Evolutionary conservation across 495 filamentous ascomycete species (phyloP).

Genomic region (Neurospora sp.): DNA sequence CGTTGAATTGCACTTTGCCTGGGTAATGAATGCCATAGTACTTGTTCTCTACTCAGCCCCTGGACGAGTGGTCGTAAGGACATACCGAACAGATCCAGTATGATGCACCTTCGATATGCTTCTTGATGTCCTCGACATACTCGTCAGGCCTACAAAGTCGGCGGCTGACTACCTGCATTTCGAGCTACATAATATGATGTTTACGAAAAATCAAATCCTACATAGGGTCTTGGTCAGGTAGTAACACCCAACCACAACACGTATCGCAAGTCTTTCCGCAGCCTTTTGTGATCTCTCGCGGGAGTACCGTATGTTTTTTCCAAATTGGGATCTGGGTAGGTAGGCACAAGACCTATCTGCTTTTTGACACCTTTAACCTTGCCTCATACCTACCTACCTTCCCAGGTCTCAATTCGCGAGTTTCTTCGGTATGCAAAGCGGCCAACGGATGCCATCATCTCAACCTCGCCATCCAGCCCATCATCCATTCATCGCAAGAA

Average conservation of each 20-base stretch:
- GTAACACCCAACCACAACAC: neutral
- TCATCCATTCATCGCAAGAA: neutral
- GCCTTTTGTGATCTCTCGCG: neutral
- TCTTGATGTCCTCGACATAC: neutral
- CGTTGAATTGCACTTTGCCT: neutral
- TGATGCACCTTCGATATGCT: neutral
- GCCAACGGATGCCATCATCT: neutral
- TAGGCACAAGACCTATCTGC: neutral
- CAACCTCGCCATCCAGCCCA: neutral
- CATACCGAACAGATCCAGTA: neutral
- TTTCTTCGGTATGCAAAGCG: neutral
- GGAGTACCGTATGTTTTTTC: neutral
- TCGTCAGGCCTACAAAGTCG: no score
- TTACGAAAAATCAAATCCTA: neutral
- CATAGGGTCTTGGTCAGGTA: neutral
- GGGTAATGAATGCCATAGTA: neutral
- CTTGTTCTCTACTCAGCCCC: neutral
- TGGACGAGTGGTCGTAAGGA: neutral
- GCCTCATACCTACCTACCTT: neutral
- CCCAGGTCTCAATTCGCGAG: neutral
- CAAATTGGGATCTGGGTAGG: neutral
- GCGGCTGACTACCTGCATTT: neutral
- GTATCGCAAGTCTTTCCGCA: neutral
- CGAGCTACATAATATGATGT: neutral
- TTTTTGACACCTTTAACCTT: neutral